Evolutionary conservation across 306 rosid species (phyloP).

Genomic region (Vigna unguiculata): DNA sequence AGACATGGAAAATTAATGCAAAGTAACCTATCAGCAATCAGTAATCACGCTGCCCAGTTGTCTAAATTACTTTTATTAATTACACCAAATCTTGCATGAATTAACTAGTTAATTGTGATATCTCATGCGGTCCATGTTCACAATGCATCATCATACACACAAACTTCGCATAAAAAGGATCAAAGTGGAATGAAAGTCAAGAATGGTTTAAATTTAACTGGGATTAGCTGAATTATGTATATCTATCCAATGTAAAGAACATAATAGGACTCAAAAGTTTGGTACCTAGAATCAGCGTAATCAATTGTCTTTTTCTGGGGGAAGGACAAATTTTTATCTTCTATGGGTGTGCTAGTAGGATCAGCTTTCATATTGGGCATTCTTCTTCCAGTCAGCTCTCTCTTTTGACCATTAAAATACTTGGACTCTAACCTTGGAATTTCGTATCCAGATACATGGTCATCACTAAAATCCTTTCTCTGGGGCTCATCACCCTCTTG

Average conservation of each 20-base stretch:
- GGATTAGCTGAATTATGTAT: background rate
- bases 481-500: slow-evolving; percentile 59
- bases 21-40: background rate
- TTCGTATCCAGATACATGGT: slow-evolving; percentile 58
- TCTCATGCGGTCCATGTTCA: background rate
- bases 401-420: slow-evolving; percentile 55
- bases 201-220: background rate
- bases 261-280: slow-evolving; percentile 49
- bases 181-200: background rate
- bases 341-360: slow-evolving; percentile 52
- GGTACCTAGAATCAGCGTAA: slow-evolving; percentile 53
- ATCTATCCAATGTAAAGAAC: background rate
- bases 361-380: slow-evolving; percentile 51
- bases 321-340: slow-evolving; percentile 51
- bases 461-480: slow-evolving; percentile 62
- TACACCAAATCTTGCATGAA: background rate
- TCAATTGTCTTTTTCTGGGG: slow-evolving; percentile 57
- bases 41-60: background rate
- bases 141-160: background rate
- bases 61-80: background rate
- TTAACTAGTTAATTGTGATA: background rate
- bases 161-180: background rate
- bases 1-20: background rate
- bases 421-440: slow-evolving; percentile 54
- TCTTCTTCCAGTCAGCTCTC: slow-evolving; percentile 65